Evolutionary conservation across 23 red algal species (phyloP).

Genomic region (Gracilaria domingensis): DNA sequence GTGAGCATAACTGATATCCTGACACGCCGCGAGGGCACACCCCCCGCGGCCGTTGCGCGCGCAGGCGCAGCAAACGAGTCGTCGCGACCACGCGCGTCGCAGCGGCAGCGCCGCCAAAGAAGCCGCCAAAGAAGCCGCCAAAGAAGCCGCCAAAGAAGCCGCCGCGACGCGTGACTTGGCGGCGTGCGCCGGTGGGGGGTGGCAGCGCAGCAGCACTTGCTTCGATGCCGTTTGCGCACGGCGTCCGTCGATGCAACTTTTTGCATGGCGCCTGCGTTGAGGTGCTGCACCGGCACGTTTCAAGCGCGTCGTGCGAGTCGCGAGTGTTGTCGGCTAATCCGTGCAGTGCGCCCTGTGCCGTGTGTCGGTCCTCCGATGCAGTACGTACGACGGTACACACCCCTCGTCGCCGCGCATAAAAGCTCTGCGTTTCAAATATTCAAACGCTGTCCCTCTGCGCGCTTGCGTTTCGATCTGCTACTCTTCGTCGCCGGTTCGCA

Average conservation of each 20-base stretch:
- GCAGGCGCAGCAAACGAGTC: background rate
- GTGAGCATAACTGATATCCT: no score
- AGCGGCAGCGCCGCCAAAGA: background rate
- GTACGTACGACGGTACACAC: background rate
- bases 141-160: no score
- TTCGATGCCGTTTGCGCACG: no score
- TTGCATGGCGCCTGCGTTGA: no score
- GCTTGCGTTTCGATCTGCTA: background rate
- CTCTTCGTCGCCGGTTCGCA: background rate
- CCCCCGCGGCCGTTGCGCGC: background rate
- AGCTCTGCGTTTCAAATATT: background rate
- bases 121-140: no score
- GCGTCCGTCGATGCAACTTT: no score
- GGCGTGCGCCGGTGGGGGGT: background rate
- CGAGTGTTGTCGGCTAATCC: no score
- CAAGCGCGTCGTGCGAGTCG: background rate
- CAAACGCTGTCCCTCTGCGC: background rate
- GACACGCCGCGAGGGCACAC: no score
- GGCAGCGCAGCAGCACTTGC: background rate
- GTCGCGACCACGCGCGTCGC: slow-evolving; percentile 18
- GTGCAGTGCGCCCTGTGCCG: background rate
- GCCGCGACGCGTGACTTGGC: background rate
- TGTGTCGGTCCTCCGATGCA: slow-evolving; percentile 9
- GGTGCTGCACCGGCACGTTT: no score
- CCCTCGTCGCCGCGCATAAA: background rate